These are phyloP conservation scores for Penicillium ochrochloron DNA, from an alignment of 495 filamentous ascomycete genomes.

Conservation along the genomic window DNA sequence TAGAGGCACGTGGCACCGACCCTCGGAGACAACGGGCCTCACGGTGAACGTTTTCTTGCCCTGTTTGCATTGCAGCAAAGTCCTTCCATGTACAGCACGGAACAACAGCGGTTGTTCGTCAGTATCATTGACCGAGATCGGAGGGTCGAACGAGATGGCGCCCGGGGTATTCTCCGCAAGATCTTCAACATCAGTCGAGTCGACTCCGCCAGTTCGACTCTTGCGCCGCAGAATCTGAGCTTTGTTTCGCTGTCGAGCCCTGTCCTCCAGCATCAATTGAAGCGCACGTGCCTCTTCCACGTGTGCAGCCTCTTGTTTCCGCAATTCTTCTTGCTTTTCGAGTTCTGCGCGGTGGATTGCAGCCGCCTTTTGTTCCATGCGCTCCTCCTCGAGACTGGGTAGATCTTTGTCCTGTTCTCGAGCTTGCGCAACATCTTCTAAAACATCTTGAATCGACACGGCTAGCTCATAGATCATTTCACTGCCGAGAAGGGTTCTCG, in stretches of 20 bases:
- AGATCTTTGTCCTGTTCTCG: constrained; percentile 72
- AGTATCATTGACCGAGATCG: constrained; percentile 62
- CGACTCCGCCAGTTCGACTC: constrained; percentile 43
- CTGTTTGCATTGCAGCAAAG: constrained; percentile 59
- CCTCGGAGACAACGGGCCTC: constrained; percentile 61
- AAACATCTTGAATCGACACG: constrained; percentile 78
- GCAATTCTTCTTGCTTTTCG: constrained; percentile 56
- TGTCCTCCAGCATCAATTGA: constrained; percentile 76
- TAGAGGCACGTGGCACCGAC: constrained; percentile 54
- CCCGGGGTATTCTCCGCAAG: constrained; percentile 46
- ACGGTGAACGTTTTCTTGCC: constrained; percentile 67
- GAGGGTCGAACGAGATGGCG: constrained; percentile 71
- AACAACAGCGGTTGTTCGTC: constrained; percentile 62
- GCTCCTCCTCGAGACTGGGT: constrained; percentile 88
- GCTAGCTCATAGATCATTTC: constrained; percentile 93
- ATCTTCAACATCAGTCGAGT: constrained; percentile 36
- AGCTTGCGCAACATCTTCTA: constrained; percentile 82
- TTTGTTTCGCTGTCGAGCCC: constrained; percentile 59
- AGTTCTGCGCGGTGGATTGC: constrained; percentile 58
- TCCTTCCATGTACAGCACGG: constrained; percentile 65
- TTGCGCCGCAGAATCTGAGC: constrained; percentile 43
- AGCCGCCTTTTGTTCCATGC: constrained; percentile 68
- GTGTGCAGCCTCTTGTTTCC: constrained; percentile 58
- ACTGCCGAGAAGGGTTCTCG: constrained; percentile 72
- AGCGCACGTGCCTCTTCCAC: constrained; percentile 76